A percentile compares a stretch with the other conserved stretches of the same genome.
Evolutionary conservation across 148 eudicot species (phyloP).

Genomic region (Rhododendron mucronatum): DNA sequence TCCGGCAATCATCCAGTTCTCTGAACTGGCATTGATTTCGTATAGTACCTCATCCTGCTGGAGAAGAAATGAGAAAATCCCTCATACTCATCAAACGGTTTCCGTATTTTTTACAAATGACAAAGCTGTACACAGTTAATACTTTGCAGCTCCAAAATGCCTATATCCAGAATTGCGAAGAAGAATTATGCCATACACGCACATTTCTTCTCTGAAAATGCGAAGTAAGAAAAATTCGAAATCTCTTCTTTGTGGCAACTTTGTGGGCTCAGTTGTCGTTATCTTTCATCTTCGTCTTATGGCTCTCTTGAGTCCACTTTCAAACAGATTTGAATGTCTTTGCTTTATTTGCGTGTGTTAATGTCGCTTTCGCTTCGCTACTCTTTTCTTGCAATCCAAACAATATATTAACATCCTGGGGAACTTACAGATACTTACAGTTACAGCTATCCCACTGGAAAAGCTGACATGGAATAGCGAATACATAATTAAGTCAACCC

Average conservation of each 20-base stretch:
- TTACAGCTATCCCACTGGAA: neutral
- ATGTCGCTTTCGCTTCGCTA: neutral
- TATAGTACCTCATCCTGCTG: slow-evolving; percentile 72
- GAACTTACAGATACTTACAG: neutral
- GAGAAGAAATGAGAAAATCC: slow-evolving; percentile 2
- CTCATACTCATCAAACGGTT: neutral
- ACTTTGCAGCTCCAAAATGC: neutral
- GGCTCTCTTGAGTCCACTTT: neutral
- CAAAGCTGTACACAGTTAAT: neutral
- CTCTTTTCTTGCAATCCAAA: neutral
- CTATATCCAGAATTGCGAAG: neutral
- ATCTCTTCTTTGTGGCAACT: neutral
- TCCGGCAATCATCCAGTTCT: slow-evolving; percentile 99
- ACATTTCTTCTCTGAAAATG: neutral
- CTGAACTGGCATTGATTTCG: slow-evolving; percentile 84
- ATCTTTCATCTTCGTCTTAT: neutral
- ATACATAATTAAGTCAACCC: neutral
- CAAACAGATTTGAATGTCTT: neutral
- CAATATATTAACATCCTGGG: neutral
- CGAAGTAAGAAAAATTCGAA: neutral
- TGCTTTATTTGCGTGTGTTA: neutral
- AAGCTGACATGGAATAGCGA: neutral
- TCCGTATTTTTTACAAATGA: neutral
- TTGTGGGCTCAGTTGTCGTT: neutral
- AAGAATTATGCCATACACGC: neutral